A percentile compares a stretch with the other conserved stretches of the same genome.
These are phyloP conservation scores for Recurvomyces mirabilis DNA, from an alignment of 495 filamentous ascomycete genomes.

Conservation along the genomic window DNA sequence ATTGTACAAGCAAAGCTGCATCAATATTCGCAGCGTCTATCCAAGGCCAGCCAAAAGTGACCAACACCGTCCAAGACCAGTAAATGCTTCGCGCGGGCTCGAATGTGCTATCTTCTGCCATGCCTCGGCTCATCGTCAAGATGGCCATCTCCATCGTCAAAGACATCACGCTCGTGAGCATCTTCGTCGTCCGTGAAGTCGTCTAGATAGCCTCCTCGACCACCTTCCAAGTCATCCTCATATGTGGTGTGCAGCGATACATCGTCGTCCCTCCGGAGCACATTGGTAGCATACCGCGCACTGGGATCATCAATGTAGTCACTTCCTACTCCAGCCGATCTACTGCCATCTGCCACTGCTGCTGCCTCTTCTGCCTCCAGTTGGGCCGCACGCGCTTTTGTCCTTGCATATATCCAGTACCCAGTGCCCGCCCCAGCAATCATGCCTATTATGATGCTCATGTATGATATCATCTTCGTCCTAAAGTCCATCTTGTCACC, in stretches of 20 bases:
- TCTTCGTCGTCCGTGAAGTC: slow-evolving; percentile 30
- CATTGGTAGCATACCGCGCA: slow-evolving; percentile 22
- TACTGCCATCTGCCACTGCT: slow-evolving; percentile 15
- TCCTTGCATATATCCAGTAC: slow-evolving; percentile 71
- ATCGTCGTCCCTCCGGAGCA: slow-evolving; percentile 42
- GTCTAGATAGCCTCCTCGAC: slow-evolving; percentile 26
- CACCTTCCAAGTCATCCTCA: slow-evolving; percentile 31
- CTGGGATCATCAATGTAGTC: slow-evolving; percentile 32
- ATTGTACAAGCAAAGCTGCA: too few relatives aligned
- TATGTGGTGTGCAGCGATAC: slow-evolving; percentile 35
- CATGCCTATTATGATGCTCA: slow-evolving; percentile 61
- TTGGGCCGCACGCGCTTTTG: slow-evolving; percentile 70
- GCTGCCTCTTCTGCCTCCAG: slow-evolving; percentile 66
- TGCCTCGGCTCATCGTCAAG: neutral
- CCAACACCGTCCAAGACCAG: too few relatives aligned
- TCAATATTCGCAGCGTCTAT: too few relatives aligned
- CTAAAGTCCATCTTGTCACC: slow-evolving; percentile 50
- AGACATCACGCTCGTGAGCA: slow-evolving; percentile 27
- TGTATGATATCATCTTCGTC: slow-evolving; percentile 68
- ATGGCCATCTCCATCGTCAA: slow-evolving; percentile 28
- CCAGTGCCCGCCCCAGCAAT: slow-evolving; percentile 65
- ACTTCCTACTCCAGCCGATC: neutral
- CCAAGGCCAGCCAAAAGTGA: too few relatives aligned
- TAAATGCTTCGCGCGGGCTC: too few relatives aligned
- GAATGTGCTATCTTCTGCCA: too few relatives aligned